Percentiles rank a stretch among this genome's conserved stretches.
Evolutionary conservation across 352 stramenopile species (phyloP).

Genomic region (Globisporangium acanthophoron): DNA sequence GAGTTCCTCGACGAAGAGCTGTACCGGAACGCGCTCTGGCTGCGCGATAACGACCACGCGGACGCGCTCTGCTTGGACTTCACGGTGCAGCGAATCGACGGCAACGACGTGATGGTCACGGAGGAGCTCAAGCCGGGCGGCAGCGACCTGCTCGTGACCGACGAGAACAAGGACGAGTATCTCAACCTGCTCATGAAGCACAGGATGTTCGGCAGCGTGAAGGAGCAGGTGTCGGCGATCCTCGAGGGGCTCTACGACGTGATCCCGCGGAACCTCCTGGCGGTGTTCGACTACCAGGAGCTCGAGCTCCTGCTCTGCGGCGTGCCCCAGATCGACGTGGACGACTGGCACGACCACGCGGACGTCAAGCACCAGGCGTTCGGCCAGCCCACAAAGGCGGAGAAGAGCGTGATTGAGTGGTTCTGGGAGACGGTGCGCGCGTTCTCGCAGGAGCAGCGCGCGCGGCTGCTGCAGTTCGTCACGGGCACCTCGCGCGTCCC

Average conservation of each 20-base stretch:
- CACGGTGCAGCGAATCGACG: slow-evolving; percentile 48
- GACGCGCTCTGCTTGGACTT: slow-evolving; percentile 73
- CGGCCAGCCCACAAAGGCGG: slow-evolving; percentile 46
- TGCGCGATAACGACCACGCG: slow-evolving; percentile 59
- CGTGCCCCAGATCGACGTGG: slow-evolving; percentile 85
- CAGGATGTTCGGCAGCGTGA: slow-evolving; percentile 90
- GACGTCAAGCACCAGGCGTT: slow-evolving; percentile 72
- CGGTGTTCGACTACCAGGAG: slow-evolving; percentile 93
- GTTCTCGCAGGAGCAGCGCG: slow-evolving; percentile 84
- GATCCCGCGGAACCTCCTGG: slow-evolving; percentile 81
- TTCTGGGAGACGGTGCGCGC: slow-evolving; percentile 84
- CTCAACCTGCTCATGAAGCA: slow-evolving; percentile 92
- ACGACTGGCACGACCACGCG: slow-evolving; percentile 85
- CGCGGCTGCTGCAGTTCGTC: slow-evolving; percentile 88
- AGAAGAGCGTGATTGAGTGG: slow-evolving; percentile 80
- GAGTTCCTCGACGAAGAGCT: slow-evolving; percentile 83
- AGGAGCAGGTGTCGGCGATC: slow-evolving; percentile 88
- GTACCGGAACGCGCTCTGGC: slow-evolving; percentile 57
- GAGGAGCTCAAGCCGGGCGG: slow-evolving; percentile 91
- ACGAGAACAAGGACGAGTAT: slow-evolving; percentile 95
- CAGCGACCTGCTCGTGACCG: slow-evolving; percentile 89
- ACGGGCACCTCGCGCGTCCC: slow-evolving; percentile 89
- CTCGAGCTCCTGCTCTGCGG: slow-evolving; percentile 94
- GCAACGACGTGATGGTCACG: slow-evolving; percentile 44
- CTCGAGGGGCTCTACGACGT: slow-evolving; percentile 91